Evolutionary conservation across 441 rosid genomes (phyloP).

Genomic region (Bocquillonia castaneifolia): DNA sequence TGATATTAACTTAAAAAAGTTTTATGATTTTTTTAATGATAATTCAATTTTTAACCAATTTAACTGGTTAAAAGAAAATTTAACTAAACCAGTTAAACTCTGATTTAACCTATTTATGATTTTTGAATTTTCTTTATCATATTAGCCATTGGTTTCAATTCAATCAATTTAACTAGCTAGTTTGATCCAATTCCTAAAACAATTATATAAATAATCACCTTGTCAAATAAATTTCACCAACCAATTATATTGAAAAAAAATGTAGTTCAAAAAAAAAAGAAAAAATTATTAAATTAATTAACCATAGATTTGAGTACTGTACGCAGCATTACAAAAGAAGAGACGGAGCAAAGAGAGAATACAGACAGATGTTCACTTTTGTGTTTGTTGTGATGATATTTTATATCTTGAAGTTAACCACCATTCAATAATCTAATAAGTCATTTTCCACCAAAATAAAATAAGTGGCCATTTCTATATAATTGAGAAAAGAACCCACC

Average conservation of each 20-base stretch:
- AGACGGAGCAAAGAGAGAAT: slow-evolving; percentile 1
- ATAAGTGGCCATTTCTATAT: neutral
- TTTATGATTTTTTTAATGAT: too few relatives aligned
- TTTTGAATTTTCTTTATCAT: too few relatives aligned
- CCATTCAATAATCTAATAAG: neutral
- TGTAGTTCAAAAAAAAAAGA: neutral
- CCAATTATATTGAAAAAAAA: neutral
- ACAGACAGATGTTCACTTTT: slow-evolving; percentile 8
- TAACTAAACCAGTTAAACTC: too few relatives aligned
- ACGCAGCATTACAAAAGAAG: neutral
- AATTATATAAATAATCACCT: too few relatives aligned
- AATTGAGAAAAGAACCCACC: neutral
- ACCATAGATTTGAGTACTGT: neutral
- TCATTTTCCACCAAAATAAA: neutral
- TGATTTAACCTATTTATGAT: too few relatives aligned
- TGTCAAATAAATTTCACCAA: too few relatives aligned
- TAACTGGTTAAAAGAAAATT: too few relatives aligned
- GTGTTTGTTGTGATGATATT: slow-evolving; percentile 15
- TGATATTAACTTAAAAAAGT: too few relatives aligned
- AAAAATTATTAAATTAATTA: neutral
- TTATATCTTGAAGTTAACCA: slow-evolving; percentile 22
- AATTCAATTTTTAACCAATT: too few relatives aligned
- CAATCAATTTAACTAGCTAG: too few relatives aligned
- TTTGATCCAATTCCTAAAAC: too few relatives aligned
- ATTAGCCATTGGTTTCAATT: too few relatives aligned